Evolutionary conservation across 1,284 basidiomycete genomes (phyloP).

Genomic region (Cystobasidiaceae sp.): DNA sequence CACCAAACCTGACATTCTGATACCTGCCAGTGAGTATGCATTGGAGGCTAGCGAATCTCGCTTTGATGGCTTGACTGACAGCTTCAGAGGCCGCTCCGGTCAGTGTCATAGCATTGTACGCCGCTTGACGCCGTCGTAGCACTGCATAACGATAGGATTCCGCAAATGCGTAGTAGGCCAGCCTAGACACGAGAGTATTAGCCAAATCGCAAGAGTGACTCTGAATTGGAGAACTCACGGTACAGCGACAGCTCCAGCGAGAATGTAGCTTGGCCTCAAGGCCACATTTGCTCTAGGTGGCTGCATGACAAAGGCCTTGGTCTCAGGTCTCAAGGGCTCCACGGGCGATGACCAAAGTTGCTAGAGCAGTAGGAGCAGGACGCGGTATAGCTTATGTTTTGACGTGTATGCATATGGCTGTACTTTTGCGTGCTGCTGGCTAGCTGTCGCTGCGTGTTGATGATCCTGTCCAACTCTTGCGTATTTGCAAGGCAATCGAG

Average conservation of each 20-base stretch:
- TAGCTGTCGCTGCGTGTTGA: too few relatives aligned
- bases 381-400: too few relatives aligned
- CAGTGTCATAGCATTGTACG: neutral
- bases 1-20: constrained; percentile 1
- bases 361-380: neutral
- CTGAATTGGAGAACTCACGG: neutral
- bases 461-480: too few relatives aligned
- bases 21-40: constrained; percentile 11
- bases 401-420: too few relatives aligned
- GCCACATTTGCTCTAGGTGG: too few relatives aligned
- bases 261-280: neutral
- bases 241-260: constrained; percentile 1
- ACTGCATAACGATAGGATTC: constrained; percentile 6
- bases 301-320: too few relatives aligned
- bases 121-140: neutral
- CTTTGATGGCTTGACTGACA: constrained; percentile 6
- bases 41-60: constrained; percentile 6
- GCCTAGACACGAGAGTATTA: neutral
- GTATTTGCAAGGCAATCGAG: too few relatives aligned
- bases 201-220: neutral
- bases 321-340: too few relatives aligned
- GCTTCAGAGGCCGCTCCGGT: neutral
- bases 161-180: constrained; percentile 22
- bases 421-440: too few relatives aligned
- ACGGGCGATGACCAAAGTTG: neutral